Conservation (phyloP, 1,284 basidiomycete genomes). For the Ganoderma leucocontextum region DNA sequence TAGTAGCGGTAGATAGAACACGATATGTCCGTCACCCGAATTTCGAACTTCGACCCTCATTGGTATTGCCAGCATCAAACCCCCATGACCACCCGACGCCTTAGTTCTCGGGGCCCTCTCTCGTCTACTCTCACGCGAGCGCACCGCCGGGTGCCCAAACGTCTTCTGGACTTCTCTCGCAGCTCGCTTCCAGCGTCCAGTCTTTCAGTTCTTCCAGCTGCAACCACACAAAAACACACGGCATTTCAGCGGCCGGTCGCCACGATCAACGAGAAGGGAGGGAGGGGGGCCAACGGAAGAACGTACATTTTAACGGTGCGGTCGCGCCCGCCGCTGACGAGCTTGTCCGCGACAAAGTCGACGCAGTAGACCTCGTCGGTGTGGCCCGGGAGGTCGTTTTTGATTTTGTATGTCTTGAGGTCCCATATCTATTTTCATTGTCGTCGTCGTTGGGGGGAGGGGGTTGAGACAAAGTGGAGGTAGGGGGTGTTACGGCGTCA, state of each 20-base stretch:
- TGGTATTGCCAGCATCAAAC: neutral
- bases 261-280: neutral
- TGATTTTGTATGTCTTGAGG: conserved; percentile 93
- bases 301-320: conserved; percentile 77
- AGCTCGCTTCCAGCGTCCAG: neutral
- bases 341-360: conserved; percentile 97
- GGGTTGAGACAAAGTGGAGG: conserved; percentile 7
- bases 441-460: neutral
- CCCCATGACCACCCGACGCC: neutral
- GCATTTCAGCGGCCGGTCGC: conserved; percentile 5
- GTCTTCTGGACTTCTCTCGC: neutral
- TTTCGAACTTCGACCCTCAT: neutral
- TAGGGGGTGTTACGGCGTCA: neutral
- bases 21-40: neutral
- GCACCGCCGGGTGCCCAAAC: neutral
- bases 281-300: neutral
- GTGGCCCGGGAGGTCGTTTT: conserved; percentile 94
- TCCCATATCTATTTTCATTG: conserved; percentile 81
- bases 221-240: neutral
- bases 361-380: conserved; percentile 99
- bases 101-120: neutral
- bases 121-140: neutral
- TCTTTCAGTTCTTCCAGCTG: conserved; percentile 16
- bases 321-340: conserved; percentile 92
- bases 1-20: neutral